Conservation (phyloP, 257 asterid species). For the Sherardia arvensis region DNA sequence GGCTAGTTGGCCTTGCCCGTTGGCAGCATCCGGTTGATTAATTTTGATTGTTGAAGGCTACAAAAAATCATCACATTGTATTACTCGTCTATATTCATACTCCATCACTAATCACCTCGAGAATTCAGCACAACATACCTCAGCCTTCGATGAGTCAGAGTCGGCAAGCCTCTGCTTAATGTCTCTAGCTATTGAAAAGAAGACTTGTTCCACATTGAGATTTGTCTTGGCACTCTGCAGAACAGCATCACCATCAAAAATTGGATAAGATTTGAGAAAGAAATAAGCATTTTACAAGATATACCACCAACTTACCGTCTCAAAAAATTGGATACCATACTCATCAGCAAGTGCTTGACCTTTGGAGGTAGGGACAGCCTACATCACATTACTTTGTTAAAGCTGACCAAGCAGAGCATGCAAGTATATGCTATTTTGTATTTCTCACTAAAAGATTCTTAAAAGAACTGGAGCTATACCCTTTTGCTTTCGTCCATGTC, state of each 20-base stretch:
- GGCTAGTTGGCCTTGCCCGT: constrained; percentile 14
- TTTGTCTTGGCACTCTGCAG: constrained; percentile 40
- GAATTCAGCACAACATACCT: constrained; percentile 17
- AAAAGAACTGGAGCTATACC: constrained; percentile 13
- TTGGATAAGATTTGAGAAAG: not conserved
- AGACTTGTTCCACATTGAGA: constrained; percentile 41
- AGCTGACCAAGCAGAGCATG: not conserved
- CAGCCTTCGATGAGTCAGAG: constrained; percentile 23
- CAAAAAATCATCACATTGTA: constrained; percentile 4
- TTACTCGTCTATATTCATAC: not conserved
- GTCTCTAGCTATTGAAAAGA: constrained; percentile 38
- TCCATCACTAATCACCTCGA: not conserved
- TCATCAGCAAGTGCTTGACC: constrained; percentile 46
- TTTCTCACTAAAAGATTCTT: not conserved
- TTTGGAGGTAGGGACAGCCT: constrained; percentile 38
- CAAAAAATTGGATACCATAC: constrained; percentile 37
- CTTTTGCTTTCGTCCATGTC: constrained; percentile 48
- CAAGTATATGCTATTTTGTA: not conserved
- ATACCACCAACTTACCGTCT: constrained; percentile 26
- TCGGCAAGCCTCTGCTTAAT: constrained; percentile 41
- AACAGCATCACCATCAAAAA: constrained; percentile 2
- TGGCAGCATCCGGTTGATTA: constrained; percentile 26
- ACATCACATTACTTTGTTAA: constrained; percentile 2
- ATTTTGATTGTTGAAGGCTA: constrained; percentile 36
- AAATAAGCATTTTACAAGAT: not conserved